Evolutionary conservation across 768 basidiomycete species (phyloP), one percentile per base, ranked within the genome.

Genomic region (Naematelia aurantialba): DNA sequence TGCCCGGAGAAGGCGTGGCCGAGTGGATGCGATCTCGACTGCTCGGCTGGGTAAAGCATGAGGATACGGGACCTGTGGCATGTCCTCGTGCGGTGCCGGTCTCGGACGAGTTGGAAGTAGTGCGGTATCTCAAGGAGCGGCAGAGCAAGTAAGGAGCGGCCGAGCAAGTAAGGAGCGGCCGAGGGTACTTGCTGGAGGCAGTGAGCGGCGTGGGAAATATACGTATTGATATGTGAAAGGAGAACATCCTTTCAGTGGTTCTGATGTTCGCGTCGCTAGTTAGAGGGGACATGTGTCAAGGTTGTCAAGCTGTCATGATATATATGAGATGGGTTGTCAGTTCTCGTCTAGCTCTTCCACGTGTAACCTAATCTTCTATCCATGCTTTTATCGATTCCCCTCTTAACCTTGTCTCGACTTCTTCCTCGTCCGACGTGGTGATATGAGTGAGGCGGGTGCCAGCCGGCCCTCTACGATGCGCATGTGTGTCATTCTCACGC

Each of bases 1-100:
- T 76, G 45, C 75, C 75, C 1, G 73, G 75, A 58, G 75, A 76
- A 62, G 72, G 72, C 1, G 75, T 74, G 12, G 67, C 68, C 0
- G 72, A 74, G 56, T 76, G 73, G 73, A 54, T 76, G 21, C 68
- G 62, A 62, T 56, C 63, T 1, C 60, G 72, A 25, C 51, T 76
- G 25, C 60, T 73, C 47, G 71, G 71, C 1, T 73, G 69, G 72
- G 34, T 39, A 17, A 39, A 39, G 17, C 34, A 39, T 17, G 34
- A 39, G 17, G 34, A 39, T 39, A 17, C 34, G 8, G 34, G 17
- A 8, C 34, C 34, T 39, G 34, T 39, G 34, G 34, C 34, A 8
- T 39, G 34, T 39, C 34, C 34, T 39, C 34, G 34, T 39, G 34
- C 34, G 34, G 34, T 39, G 8, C 34, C 34, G 8, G 34, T 39